Evolutionary conservation across 768 basidiomycete species (phyloP).

Genomic region (Goffeauzyma gilvescens): DNA sequence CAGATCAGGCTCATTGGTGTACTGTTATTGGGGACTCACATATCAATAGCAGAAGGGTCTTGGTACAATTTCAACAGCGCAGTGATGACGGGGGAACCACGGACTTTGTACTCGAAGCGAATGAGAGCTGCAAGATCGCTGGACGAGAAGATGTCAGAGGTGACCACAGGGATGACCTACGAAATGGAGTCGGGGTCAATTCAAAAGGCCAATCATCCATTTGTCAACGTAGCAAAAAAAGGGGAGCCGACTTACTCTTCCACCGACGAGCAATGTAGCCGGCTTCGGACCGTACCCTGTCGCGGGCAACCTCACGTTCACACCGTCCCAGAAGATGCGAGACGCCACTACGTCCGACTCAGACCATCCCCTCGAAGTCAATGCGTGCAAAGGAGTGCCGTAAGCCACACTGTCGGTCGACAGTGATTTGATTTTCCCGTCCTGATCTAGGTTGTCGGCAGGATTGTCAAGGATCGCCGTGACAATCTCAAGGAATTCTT

Average conservation of each 20-base stretch:
- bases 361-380: constrained; percentile 11
- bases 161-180: constrained; percentile 62
- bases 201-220: too few species aligned
- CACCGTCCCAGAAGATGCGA: constrained; percentile 21
- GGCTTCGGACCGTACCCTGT: constrained; percentile 38
- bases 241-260: constrained; percentile 44
- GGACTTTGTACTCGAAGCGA: constrained; percentile 52
- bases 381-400: constrained; percentile 12
- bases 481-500: constrained; percentile 19
- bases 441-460: too few species aligned
- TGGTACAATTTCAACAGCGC: constrained; percentile 44
- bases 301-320: too few species aligned
- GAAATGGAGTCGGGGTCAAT: background rate
- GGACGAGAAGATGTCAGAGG: constrained; percentile 41
- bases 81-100: constrained; percentile 48
- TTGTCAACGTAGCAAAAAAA: too few species aligned
- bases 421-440: too few species aligned
- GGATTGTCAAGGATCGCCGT: constrained; percentile 11
- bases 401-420: constrained; percentile 7
- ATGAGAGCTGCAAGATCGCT: constrained; percentile 59
- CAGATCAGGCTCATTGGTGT: too few species aligned
- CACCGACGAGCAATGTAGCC: constrained; percentile 61
- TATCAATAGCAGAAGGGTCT: constrained; percentile 33
- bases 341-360: constrained; percentile 15
- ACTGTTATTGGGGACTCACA: too few species aligned